Conservation (phyloP, 768 basidiomycete species). For the Hortiboletus flavorubellus region DNA sequence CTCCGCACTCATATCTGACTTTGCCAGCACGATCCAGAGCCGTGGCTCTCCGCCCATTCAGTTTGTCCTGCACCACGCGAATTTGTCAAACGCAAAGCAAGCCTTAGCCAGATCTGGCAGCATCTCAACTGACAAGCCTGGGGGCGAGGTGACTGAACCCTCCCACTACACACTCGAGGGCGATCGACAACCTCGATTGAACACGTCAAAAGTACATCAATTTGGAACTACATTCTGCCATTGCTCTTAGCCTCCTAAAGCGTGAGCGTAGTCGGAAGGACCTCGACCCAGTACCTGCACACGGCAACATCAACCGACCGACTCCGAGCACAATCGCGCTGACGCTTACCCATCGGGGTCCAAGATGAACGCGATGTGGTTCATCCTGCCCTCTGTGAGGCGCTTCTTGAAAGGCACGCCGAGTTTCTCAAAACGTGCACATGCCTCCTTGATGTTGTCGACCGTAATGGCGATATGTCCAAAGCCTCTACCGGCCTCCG, state of each 20-base stretch:
- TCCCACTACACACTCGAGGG: background rate
- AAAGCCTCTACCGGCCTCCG: constrained; percentile 73
- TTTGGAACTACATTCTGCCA: background rate
- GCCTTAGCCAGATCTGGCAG: background rate
- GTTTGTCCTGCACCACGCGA: background rate
- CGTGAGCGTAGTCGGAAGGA: constrained; percentile 38
- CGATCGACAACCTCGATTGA: constrained; percentile 5
- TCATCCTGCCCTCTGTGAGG: constrained; percentile 84
- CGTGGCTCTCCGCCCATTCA: background rate
- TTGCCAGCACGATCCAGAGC: background rate
- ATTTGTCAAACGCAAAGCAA: too few relatives aligned
- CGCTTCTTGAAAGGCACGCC: constrained; percentile 87
- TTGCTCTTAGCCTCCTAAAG: constrained; percentile 16
- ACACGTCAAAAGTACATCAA: constrained; percentile 1
- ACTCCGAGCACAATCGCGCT: background rate
- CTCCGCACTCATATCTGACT: too few relatives aligned
- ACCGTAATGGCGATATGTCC: constrained; percentile 90
- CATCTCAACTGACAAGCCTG: background rate
- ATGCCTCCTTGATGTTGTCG: constrained; percentile 78
- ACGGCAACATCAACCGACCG: background rate
- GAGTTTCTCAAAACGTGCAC: constrained; percentile 75
- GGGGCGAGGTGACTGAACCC: background rate
- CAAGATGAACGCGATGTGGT: constrained; percentile 75
- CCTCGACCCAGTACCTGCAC: constrained; percentile 59
- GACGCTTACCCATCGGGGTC: constrained; percentile 73